Conservation (phyloP, 768 basidiomycete species). For the Suillus clintonianus region DNA sequence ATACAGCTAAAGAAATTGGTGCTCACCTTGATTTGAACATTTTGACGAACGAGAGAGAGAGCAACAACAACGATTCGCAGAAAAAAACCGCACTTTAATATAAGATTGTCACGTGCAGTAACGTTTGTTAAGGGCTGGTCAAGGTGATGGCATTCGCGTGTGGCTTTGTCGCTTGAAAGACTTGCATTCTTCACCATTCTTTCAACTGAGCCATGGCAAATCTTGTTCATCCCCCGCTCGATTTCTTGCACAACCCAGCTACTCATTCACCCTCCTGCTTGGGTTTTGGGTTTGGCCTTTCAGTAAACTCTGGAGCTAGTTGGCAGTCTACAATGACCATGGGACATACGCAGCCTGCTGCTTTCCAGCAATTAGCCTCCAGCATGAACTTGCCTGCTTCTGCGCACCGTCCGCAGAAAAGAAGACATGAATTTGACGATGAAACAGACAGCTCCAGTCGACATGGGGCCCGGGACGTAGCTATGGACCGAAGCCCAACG, state of each 20-base stretch:
- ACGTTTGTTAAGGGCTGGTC: conserved; percentile 38
- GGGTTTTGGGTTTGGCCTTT: conserved; percentile 73
- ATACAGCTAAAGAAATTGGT: conserved; percentile 13
- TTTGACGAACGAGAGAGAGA: conserved; percentile 6
- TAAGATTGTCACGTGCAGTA: conserved; percentile 35
- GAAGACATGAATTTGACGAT: conserved; percentile 72
- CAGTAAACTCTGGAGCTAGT: conserved; percentile 42
- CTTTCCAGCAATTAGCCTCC: conserved; percentile 58
- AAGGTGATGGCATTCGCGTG: not conserved
- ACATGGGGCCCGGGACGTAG: conserved; percentile 50
- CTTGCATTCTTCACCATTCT: conserved; percentile 16
- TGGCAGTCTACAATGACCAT: conserved; percentile 49
- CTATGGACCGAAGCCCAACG: conserved; percentile 86
- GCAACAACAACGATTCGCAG: too few species aligned
- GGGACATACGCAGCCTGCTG: conserved; percentile 41
- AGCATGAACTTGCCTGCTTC: conserved; percentile 45
- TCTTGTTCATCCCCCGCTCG: conserved; percentile 65
- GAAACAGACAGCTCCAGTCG: conserved; percentile 45
- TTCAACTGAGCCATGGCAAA: conserved; percentile 61
- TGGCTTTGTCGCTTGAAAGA: conserved; percentile 8
- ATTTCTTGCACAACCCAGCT: conserved; percentile 60
- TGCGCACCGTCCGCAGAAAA: conserved; percentile 53
- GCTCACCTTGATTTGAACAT: conserved; percentile 31
- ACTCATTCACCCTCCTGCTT: conserved; percentile 64
- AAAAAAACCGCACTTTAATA: conserved; percentile 12